Percentiles rank a stretch among this genome's conserved stretches.
Evolutionary conservation across 2,329 filamentous ascomycete species (phyloP).

Genomic region (Periconia macrospinosa): DNA sequence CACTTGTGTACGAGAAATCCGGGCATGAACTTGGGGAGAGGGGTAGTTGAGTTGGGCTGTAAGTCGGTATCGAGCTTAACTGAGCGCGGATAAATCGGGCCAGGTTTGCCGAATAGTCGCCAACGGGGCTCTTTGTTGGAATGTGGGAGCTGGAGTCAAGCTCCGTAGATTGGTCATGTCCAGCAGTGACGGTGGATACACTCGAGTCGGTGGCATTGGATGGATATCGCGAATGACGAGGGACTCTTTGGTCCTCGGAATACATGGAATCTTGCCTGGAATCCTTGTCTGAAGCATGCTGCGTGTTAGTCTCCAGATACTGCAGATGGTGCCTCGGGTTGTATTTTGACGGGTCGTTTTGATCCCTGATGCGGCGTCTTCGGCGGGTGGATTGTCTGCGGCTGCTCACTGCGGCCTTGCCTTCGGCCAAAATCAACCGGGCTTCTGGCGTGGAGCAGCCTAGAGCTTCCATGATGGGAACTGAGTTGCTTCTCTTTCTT

Average conservation of each 20-base stretch:
- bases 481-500: constrained; percentile 40
- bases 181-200: constrained; percentile 30
- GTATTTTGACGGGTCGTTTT: constrained; percentile 18
- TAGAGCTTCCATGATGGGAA: constrained; percentile 37
- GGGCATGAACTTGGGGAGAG: constrained; percentile 34
- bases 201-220: constrained; percentile 35
- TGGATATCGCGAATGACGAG: constrained; percentile 27
- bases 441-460: constrained; percentile 41
- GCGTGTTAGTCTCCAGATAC: constrained; percentile 21
- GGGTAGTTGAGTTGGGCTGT: constrained; percentile 16
- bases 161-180: constrained; percentile 7
- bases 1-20: constrained; percentile 25
- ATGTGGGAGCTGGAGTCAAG: constrained; percentile 5
- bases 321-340: constrained; percentile 34
- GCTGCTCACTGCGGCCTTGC: constrained; percentile 36
- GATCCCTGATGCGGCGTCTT: constrained; percentile 22
- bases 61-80: constrained; percentile 37
- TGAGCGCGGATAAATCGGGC: constrained; percentile 40
- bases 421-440: constrained; percentile 37
- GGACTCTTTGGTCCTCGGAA: constrained; percentile 7
- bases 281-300: neutral
- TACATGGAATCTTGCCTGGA: constrained; percentile 13
- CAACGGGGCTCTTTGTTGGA: constrained; percentile 22
- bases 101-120: constrained; percentile 40
- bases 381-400: constrained; percentile 26